Evolutionary conservation across 148 eudicot genomes (phyloP).

Genomic region (Silene latifolia): DNA sequence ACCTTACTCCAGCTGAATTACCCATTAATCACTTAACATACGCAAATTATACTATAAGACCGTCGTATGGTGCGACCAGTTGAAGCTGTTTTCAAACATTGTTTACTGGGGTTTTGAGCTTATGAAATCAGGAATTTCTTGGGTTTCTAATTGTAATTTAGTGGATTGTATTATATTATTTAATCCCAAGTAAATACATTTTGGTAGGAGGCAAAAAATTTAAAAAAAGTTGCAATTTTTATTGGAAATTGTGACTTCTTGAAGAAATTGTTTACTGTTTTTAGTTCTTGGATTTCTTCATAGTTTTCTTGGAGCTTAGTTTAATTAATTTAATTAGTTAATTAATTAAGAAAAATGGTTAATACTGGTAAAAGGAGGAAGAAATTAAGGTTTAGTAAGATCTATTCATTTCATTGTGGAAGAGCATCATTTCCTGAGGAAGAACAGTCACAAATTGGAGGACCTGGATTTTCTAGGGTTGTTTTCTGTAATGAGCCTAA

Average conservation of each 20-base stretch:
- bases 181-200: conserved; percentile 11
- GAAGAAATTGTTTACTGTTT: background rate
- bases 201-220: background rate
- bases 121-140: conserved; percentile 30
- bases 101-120: conserved; percentile 28
- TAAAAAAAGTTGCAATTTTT: conserved; percentile 6
- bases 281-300: background rate
- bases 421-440: conserved; percentile 42
- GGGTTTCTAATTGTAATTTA: conserved; percentile 17
- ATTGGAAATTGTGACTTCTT: conserved; percentile 11
- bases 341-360: conserved; percentile 27
- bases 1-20: background rate
- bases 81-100: background rate
- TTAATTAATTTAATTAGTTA: background rate
- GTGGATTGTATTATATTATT: conserved; percentile 11
- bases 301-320: background rate
- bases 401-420: conserved; percentile 77
- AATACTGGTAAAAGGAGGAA: conserved; percentile 40
- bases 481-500: conserved; percentile 68
- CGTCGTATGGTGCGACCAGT: too few species aligned
- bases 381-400: conserved; percentile 69
- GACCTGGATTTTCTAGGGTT: conserved; percentile 81
- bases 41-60: too few species aligned
- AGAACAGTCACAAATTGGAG: conserved; percentile 73
- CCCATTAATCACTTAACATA: background rate